A percentile compares a stretch with the other conserved stretches of the same genome.
These are phyloP conservation scores for Dryas drummondii DNA, from an alignment of 306 rosid genomes.

Conservation along the genomic window DNA sequence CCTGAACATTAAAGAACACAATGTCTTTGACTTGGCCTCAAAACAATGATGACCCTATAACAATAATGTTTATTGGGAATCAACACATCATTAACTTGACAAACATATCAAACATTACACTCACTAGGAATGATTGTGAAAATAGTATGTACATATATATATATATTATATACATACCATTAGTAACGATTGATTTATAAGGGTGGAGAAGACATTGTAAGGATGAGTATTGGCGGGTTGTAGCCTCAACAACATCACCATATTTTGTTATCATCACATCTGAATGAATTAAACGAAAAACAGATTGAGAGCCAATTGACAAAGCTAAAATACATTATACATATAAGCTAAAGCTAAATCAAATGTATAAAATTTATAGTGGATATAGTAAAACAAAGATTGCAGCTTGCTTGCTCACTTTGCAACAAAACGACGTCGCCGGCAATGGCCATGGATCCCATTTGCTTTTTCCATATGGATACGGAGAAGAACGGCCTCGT, in stretches of 20 bases:
- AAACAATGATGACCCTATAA: not conserved
- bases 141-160: too few relatives aligned
- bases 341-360: not conserved
- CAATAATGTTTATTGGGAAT: not conserved
- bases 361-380: not conserved
- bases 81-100: too few relatives aligned
- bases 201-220: constrained; percentile 55
- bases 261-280: constrained; percentile 70
- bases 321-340: not conserved
- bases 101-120: not conserved
- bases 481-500: constrained; percentile 61
- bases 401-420: constrained; percentile 32
- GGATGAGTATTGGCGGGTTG: constrained; percentile 70
- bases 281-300: constrained; percentile 22
- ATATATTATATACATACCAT: constrained; percentile 35
- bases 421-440: constrained; percentile 64
- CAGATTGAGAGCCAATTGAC: not conserved
- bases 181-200: constrained; percentile 50
- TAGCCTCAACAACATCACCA: constrained; percentile 63
- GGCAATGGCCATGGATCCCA: constrained; percentile 43
- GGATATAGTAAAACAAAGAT: not conserved
- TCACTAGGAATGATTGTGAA: not conserved
- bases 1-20: constrained; percentile 37
- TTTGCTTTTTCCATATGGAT: constrained; percentile 66
- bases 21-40: not conserved